Conservation (phyloP, 352 stramenopile species). For the Aphanomyces astaci region DNA sequence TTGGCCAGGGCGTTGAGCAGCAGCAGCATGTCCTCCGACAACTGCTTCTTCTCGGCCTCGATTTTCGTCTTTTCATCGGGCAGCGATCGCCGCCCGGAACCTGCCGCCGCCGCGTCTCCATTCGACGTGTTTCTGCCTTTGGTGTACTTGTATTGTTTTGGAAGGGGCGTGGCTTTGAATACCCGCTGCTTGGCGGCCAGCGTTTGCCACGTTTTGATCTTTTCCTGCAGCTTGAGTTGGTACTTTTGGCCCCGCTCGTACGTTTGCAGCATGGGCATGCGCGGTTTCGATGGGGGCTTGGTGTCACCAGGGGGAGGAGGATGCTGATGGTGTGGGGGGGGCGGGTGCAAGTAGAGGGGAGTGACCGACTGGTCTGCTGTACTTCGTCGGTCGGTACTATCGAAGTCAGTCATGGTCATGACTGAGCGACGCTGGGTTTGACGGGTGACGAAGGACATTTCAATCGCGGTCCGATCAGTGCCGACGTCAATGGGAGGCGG, state of each 20-base stretch:
- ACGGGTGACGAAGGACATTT: not conserved
- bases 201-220: not conserved
- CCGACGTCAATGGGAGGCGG: conserved; percentile 10
- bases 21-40: conserved; percentile 1
- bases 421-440: not conserved
- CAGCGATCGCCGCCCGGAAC: no score
- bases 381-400: not conserved
- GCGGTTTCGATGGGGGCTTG: no score
- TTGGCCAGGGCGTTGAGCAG: not conserved
- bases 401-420: conserved; percentile 5
- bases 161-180: conserved; percentile 14
- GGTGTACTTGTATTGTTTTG: conserved; percentile 10
- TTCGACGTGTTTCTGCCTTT: no score
- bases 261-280: conserved; percentile 3
- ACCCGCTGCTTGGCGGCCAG: conserved; percentile 6
- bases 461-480: not conserved
- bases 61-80: not conserved
- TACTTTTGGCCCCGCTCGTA: conserved; percentile 1
- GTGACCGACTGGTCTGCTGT: not conserved
- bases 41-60: not conserved
- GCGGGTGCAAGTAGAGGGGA: no score
- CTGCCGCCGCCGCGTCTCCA: no score
- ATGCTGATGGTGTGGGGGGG: no score
- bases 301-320: no score
- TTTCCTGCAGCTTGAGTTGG: conserved; percentile 3